Conservation (phyloP, 202 grass and related monocot species). For the Cymbopogon flexuosus region DNA sequence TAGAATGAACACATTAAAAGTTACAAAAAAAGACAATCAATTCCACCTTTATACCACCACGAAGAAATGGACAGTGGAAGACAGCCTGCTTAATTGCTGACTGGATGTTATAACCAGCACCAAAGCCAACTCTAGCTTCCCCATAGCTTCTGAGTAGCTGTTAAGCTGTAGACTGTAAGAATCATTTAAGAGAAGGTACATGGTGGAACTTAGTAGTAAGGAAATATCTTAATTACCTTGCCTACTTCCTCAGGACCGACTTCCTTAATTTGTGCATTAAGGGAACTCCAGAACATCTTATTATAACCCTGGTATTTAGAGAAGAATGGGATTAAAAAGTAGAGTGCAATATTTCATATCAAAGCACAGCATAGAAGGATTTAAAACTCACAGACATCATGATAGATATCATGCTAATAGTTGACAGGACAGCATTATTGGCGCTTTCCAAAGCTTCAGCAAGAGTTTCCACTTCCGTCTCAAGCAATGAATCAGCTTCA, state of each 20-base stretch:
- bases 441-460: conserved; percentile 94
- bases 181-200: conserved; percentile 20
- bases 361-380: not conserved
- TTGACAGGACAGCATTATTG: conserved; percentile 82
- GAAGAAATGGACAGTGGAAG: conserved; percentile 71
- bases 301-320: conserved; percentile 53
- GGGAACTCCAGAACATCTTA: conserved; percentile 59
- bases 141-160: conserved; percentile 69
- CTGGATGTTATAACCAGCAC: conserved; percentile 81
- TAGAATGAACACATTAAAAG: not conserved
- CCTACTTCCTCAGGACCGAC: conserved; percentile 56
- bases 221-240: conserved; percentile 47
- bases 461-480: conserved; percentile 86
- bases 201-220: conserved; percentile 26
- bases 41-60: conserved; percentile 66
- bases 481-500: conserved; percentile 82
- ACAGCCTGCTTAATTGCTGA: conserved; percentile 91
- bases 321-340: conserved; percentile 24
- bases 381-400: conserved; percentile 77
- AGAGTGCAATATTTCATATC: conserved; percentile 22
- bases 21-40: not conserved
- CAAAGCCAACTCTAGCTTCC: conserved; percentile 92
- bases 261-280: conserved; percentile 58
- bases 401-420: conserved; percentile 78
- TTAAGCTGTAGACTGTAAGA: conserved; percentile 41